These are phyloP conservation scores for Trichoderma atroviride DNA, from an alignment of 2,329 filamentous ascomycete species.

Conservation along the genomic window DNA sequence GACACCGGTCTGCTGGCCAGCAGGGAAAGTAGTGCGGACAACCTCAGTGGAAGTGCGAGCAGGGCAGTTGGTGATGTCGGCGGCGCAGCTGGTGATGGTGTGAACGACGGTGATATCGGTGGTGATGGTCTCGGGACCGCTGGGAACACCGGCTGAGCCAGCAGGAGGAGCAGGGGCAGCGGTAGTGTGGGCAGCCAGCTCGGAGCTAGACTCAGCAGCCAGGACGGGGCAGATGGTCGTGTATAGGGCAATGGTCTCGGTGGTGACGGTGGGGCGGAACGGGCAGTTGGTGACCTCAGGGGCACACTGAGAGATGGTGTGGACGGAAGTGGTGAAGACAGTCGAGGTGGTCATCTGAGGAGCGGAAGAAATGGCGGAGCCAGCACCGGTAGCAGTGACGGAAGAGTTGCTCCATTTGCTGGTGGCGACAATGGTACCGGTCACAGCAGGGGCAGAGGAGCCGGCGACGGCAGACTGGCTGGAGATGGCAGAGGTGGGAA, in stretches of 20 bases:
- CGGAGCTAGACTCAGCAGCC: not conserved
- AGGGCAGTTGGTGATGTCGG: conserved; percentile 18
- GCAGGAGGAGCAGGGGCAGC: not conserved
- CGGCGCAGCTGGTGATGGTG: conserved; percentile 56
- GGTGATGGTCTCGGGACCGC: conserved; percentile 29
- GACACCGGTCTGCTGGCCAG: conserved; percentile 24
- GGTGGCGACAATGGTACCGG: not conserved
- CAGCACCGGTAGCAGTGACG: not conserved
- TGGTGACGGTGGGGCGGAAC: conserved; percentile 39
- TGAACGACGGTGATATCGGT: conserved; percentile 54
- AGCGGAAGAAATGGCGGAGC: not conserved
- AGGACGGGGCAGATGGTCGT: conserved; percentile 44
- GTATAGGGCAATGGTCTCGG: conserved; percentile 42
- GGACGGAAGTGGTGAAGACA: conserved; percentile 46
- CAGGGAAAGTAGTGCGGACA: conserved; percentile 30
- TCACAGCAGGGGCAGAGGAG: not conserved
- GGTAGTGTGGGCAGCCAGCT: not conserved
- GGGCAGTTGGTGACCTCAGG: conserved; percentile 47
- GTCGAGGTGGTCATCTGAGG: conserved; percentile 39
- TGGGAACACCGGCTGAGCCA: conserved; percentile 7
- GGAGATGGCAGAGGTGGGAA: conserved; percentile 8
- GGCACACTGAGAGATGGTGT: conserved; percentile 60
- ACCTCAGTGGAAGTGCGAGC: conserved; percentile 29
- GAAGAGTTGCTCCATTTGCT: conserved; percentile 7
- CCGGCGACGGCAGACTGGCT: not conserved